phyloP scores from a whole-genome alignment of 2,329 filamentous ascomycete species.

The Verticillium klebahnii region DNA sequence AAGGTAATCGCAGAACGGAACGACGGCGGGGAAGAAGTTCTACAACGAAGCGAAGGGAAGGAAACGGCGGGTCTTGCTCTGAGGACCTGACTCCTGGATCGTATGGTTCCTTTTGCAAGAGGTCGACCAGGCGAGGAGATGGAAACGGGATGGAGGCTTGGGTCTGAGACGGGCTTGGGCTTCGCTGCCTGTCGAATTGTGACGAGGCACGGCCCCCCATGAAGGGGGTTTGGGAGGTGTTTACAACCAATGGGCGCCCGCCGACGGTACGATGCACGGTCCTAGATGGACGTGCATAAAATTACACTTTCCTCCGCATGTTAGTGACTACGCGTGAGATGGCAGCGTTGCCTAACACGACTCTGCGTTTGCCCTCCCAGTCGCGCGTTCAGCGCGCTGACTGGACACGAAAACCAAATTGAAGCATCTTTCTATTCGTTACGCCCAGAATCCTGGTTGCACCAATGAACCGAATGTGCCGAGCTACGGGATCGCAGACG shows the following conservation, averaged over 20 bases:
- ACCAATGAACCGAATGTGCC: neutral
- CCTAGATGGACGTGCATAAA: neutral
- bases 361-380: neutral
- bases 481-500: neutral
- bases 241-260: neutral
- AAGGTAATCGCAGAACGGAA: neutral
- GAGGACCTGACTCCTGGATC: neutral
- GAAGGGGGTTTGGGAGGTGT: neutral
- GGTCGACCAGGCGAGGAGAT: neutral
- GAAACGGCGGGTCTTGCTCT: neutral
- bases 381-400: neutral
- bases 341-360: neutral
- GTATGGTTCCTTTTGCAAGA: neutral
- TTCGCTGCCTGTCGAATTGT: neutral
- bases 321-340: neutral
- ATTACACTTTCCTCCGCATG: neutral
- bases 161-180: neutral
- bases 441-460: neutral
- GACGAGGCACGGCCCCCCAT: neutral
- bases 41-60: neutral
- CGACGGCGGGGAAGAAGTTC: neutral
- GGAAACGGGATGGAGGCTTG: neutral
- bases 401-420: neutral
- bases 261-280: neutral
- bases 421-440: neutral